Percentiles rank a stretch among this genome's conserved stretches.
These are phyloP conservation scores for Triticum dicoccoides DNA, from an alignment of 176 grass and related monocot species.

Conservation along the genomic window DNA sequence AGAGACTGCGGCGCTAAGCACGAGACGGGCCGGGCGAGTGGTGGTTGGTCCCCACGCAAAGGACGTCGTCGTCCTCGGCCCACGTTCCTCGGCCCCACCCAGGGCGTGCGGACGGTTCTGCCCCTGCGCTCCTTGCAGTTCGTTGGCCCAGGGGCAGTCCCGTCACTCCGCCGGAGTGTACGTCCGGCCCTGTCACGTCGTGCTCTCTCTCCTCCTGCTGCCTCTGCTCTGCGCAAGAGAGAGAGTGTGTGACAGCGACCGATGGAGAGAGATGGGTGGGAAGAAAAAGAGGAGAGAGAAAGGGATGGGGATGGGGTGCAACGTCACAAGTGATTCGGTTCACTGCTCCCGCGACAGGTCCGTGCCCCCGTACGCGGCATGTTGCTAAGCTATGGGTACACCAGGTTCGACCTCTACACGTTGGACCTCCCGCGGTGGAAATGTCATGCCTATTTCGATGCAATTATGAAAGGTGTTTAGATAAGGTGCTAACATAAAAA, in stretches of 20 bases:
- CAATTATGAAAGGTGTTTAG: no score
- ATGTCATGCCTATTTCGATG: no score
- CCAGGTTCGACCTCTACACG: no score
- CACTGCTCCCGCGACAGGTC: background rate
- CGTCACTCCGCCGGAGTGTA: background rate
- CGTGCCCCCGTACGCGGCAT: background rate
- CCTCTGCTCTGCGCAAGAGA: background rate
- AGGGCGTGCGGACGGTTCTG: slow-evolving; percentile 35
- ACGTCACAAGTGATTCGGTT: slow-evolving; percentile 34
- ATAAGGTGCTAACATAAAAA: no score
- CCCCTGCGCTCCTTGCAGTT: background rate
- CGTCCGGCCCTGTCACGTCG: background rate
- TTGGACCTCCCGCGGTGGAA: no score
- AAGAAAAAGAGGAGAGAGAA: background rate
- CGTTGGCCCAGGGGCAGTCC: background rate
- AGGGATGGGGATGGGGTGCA: background rate
- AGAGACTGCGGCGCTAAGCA: background rate
- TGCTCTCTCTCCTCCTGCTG: background rate
- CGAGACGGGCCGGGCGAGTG: background rate
- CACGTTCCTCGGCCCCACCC: slow-evolving; percentile 22
- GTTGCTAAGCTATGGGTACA: no score
- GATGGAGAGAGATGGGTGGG: background rate
- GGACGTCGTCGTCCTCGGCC: slow-evolving; percentile 52
- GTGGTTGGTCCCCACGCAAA: slow-evolving; percentile 28
- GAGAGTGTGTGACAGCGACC: slow-evolving; percentile 11